Conservation (phyloP, 352 stramenopile genomes). For the Globisporangium alternatum region DNA sequence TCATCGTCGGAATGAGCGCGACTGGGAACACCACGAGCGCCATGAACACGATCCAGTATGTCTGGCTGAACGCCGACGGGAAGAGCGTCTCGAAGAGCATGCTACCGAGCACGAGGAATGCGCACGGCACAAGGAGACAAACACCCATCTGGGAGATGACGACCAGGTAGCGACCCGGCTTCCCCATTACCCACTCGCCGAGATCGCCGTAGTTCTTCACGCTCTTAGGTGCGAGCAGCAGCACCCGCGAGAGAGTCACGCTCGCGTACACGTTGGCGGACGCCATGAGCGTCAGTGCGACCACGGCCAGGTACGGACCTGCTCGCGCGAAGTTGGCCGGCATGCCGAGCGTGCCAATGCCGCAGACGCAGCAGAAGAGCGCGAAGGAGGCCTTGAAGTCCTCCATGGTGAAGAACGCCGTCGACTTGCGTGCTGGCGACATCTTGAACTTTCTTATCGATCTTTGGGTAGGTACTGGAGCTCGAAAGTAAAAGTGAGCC, state of each 20-base stretch:
- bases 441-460: neutral
- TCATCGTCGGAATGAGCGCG: slow-evolving; percentile 40
- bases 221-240: slow-evolving; percentile 33
- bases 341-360: slow-evolving; percentile 61
- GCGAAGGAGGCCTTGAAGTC: slow-evolving; percentile 36
- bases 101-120: slow-evolving; percentile 51
- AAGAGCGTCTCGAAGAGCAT: slow-evolving; percentile 49
- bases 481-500: slow-evolving; percentile 12
- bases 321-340: slow-evolving; percentile 52
- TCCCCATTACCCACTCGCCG: slow-evolving; percentile 43
- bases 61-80: slow-evolving; percentile 40
- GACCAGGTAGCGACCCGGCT: slow-evolving; percentile 35
- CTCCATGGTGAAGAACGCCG: slow-evolving; percentile 13
- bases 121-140: slow-evolving; percentile 42
- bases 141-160: slow-evolving; percentile 40
- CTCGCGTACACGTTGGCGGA: slow-evolving; percentile 47
- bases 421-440: neutral
- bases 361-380: slow-evolving; percentile 52
- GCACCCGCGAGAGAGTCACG: slow-evolving; percentile 38
- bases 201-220: slow-evolving; percentile 50
- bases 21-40: slow-evolving; percentile 31
- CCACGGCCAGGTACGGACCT: slow-evolving; percentile 32
- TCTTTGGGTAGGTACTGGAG: neutral
- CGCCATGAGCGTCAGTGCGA: slow-evolving; percentile 49
- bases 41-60: slow-evolving; percentile 50